phyloP scores from a whole-genome alignment of 352 stramenopile species.

The Elongisporangium undulatum region DNA sequence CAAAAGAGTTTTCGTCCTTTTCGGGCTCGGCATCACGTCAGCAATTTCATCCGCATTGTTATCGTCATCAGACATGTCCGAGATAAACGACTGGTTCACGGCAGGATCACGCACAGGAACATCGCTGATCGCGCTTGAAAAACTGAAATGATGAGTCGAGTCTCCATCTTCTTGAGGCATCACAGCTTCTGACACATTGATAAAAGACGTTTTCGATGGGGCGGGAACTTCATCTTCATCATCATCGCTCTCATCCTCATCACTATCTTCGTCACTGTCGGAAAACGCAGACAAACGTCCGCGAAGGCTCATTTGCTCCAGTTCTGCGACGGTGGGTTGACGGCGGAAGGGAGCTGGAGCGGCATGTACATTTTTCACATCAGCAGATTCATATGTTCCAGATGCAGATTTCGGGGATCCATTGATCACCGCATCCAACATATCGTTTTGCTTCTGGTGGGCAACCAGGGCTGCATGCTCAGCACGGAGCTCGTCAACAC shows the following conservation, averaged over 20 bases:
- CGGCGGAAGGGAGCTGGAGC: constrained; percentile 6
- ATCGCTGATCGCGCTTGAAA: constrained; percentile 1
- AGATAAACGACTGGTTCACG: too few relatives aligned
- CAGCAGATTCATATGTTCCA: constrained; percentile 2
- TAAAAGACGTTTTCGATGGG: constrained; percentile 4
- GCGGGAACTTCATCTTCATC: constrained; percentile 24
- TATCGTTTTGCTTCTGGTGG: not conserved
- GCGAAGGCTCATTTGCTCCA: constrained; percentile 40
- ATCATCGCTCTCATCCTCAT: constrained; percentile 13
- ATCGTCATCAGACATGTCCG: too few relatives aligned
- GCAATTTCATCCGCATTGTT: too few relatives aligned
- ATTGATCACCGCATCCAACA: constrained; percentile 2
- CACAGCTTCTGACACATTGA: not conserved
- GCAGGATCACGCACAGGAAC: not conserved
- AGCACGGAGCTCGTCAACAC: constrained; percentile 1
- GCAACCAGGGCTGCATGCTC: not conserved
- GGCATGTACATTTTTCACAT: not conserved
- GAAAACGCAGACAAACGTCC: constrained; percentile 40
- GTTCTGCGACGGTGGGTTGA: constrained; percentile 35
- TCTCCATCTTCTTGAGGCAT: not conserved
- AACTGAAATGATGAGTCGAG: constrained; percentile 17
- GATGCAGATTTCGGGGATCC: constrained; percentile 1
- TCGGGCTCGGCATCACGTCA: too few relatives aligned
- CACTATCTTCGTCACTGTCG: constrained; percentile 28
- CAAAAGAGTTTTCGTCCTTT: not conserved